Evolutionary conservation across 192 early-diverging fungal species (phyloP).

Genomic region (Fimicolochytrium jonesii): DNA sequence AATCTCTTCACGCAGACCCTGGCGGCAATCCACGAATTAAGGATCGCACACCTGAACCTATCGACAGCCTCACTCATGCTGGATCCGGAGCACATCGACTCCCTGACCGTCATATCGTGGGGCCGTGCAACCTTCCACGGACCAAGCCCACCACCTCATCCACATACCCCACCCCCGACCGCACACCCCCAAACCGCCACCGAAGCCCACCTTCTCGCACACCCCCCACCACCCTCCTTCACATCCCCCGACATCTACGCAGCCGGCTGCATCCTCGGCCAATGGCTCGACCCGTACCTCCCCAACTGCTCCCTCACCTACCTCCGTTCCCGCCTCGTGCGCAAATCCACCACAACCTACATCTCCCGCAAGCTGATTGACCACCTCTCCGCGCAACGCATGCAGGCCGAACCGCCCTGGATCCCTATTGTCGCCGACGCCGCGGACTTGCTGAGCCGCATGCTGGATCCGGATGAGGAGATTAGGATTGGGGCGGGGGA

Average conservation of each 20-base stretch:
- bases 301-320: conserved; percentile 58
- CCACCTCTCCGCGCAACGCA: not conserved
- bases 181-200: conserved; percentile 51
- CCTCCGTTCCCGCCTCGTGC: conserved; percentile 65
- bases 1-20: conserved; percentile 41
- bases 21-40: conserved; percentile 53
- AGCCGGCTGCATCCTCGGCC: conserved; percentile 65
- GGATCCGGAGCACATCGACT: not conserved
- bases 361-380: conserved; percentile 50
- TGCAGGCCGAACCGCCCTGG: conserved; percentile 23
- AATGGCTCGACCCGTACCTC: conserved; percentile 70
- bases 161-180: not conserved
- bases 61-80: conserved; percentile 41
- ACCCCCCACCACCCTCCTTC: conserved; percentile 37
- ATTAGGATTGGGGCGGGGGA: conserved; percentile 53
- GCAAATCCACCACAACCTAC: conserved; percentile 61
- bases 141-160: no score
- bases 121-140: conserved; percentile 53
- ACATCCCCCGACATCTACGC: conserved; percentile 63
- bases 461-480: conserved; percentile 51
- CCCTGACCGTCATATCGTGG: conserved; percentile 68
- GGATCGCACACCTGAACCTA: conserved; percentile 67
- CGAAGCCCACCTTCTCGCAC: conserved; percentile 58
- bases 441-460: conserved; percentile 55
- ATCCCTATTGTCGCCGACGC: conserved; percentile 53